Percentiles rank a stretch among this genome's conserved stretches.
Conservation (phyloP, 345 rosid genomes). For the Atalantia buxifolia region DNA sequence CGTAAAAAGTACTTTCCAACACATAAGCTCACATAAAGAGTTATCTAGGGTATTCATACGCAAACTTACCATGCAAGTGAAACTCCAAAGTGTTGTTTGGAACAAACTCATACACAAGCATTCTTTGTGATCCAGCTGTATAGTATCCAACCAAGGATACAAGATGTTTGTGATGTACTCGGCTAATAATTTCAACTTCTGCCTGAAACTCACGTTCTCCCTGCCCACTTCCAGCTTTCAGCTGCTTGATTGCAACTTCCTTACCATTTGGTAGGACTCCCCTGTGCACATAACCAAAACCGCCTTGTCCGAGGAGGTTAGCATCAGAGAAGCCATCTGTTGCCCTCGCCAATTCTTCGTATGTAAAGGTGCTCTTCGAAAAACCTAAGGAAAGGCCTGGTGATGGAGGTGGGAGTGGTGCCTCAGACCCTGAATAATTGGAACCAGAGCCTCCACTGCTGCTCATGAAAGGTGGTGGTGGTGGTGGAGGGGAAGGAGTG, state of each 20-base stretch:
- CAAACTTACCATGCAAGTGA: constrained; percentile 59
- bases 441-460: constrained; percentile 69
- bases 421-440: constrained; percentile 48
- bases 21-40: neutral
- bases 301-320: constrained; percentile 69
- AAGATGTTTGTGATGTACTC: constrained; percentile 68
- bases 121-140: constrained; percentile 41
- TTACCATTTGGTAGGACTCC: constrained; percentile 64
- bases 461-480: constrained; percentile 40
- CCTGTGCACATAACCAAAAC: constrained; percentile 66
- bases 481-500: constrained; percentile 28
- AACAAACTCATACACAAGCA: constrained; percentile 75
- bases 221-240: constrained; percentile 63
- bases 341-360: constrained; percentile 56
- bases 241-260: constrained; percentile 63
- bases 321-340: constrained; percentile 62
- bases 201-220: constrained; percentile 69
- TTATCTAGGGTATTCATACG: neutral
- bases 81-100: constrained; percentile 58
- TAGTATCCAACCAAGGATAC: constrained; percentile 75
- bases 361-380: constrained; percentile 65
- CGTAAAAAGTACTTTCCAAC: neutral
- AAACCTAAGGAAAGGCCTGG: constrained; percentile 54
- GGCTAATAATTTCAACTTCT: constrained; percentile 67
- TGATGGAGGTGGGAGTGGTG: constrained; percentile 59